A percentile compares a stretch with the other conserved stretches of the same genome.
These are phyloP conservation scores for Huiozyma sinensis DNA, from an alignment of 805 yeast genomes.

Conservation along the genomic window DNA sequence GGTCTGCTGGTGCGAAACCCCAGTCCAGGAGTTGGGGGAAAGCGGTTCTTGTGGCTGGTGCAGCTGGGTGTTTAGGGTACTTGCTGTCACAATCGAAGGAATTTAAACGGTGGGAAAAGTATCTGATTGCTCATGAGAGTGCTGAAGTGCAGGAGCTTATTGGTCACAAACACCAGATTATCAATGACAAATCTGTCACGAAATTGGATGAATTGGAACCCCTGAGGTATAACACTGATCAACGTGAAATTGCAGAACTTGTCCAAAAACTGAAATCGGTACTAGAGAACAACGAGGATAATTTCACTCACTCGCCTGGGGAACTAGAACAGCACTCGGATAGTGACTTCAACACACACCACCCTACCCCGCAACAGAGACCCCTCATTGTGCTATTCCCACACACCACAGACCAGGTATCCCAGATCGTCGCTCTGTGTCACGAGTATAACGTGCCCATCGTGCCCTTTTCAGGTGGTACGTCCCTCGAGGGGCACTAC, in stretches of 20 bases:
- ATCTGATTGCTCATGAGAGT: too few species aligned
- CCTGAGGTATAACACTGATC: conserved; percentile 28
- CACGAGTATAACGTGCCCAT: conserved; percentile 55
- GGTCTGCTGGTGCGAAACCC: too few species aligned
- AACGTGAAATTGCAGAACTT: conserved; percentile 31
- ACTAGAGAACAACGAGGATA: conserved; percentile 30
- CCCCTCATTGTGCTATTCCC: conserved; percentile 57
- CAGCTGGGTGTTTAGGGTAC: background rate
- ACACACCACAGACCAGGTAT: conserved; percentile 53
- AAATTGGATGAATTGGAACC: conserved; percentile 13
- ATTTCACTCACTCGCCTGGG: conserved; percentile 23
- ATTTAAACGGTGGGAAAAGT: background rate
- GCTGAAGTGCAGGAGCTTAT: background rate
- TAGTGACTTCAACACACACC: conserved; percentile 52
- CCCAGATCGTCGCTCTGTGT: conserved; percentile 49
- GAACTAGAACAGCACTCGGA: conserved; percentile 48
- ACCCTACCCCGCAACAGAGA: conserved; percentile 44
- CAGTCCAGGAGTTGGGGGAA: background rate
- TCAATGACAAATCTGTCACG: conserved; percentile 8
- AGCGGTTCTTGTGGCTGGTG: background rate
- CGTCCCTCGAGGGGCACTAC: conserved; percentile 76
- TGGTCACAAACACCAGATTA: background rate
- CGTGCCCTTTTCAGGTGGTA: conserved; percentile 71
- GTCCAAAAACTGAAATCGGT: conserved; percentile 31
- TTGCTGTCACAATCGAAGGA: background rate